Evolutionary conservation across 805 yeast genomes (phyloP).

Genomic region (Candida dajiaensis): DNA sequence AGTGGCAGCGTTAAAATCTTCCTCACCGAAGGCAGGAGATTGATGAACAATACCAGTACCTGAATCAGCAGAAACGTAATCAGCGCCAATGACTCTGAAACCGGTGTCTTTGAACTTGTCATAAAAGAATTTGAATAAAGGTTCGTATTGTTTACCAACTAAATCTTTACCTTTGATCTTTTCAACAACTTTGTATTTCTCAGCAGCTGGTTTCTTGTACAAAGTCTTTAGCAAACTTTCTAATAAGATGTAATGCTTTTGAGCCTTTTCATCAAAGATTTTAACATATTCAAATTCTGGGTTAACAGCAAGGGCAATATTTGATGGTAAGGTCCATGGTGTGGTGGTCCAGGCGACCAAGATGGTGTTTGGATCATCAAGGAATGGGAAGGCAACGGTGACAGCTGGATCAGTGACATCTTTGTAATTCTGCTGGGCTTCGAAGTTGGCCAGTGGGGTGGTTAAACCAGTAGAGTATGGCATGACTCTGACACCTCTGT

Average conservation of each 20-base stretch:
- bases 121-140: constrained; percentile 76
- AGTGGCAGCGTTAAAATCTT: constrained; percentile 82
- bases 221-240: constrained; percentile 78
- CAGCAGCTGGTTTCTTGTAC: constrained; percentile 92
- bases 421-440: constrained; percentile 97
- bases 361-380: constrained; percentile 73
- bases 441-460: constrained; percentile 94
- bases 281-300: constrained; percentile 89
- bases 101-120: constrained; percentile 72
- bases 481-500: constrained; percentile 96
- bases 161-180: constrained; percentile 74
- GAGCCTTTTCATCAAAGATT: constrained; percentile 83
- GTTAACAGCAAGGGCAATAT: constrained; percentile 86
- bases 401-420: constrained; percentile 97
- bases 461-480: constrained; percentile 98
- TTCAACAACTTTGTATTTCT: constrained; percentile 78
- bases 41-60: constrained; percentile 99
- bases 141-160: constrained; percentile 74
- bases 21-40: constrained; percentile 99
- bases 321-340: constrained; percentile 98
- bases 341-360: constrained; percentile 99
- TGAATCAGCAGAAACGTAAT: constrained; percentile 84
- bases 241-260: constrained; percentile 73
- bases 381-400: constrained; percentile 79
- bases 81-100: constrained; percentile 76